These are phyloP conservation scores for Leishmania gerbilli DNA, from an alignment of 208 protist species.

Conservation along the genomic window DNA sequence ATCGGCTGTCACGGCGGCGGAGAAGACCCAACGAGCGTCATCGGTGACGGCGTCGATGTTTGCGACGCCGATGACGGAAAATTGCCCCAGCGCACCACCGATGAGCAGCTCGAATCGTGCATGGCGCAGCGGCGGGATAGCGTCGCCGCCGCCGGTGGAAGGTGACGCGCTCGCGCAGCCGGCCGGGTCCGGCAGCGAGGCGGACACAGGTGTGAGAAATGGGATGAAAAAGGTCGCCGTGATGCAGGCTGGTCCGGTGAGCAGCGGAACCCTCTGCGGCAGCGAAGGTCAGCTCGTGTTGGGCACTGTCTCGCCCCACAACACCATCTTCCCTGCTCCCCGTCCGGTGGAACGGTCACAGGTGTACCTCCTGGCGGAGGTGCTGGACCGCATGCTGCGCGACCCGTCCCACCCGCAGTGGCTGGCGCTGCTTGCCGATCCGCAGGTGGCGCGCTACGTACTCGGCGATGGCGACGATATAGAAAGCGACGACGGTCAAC, in stretches of 20 bases:
- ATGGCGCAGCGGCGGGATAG: background rate
- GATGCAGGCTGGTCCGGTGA: background rate
- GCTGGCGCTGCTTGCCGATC: slow-evolving; percentile 61
- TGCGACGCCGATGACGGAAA: background rate
- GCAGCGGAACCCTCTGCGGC: background rate
- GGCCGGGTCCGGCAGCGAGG: background rate
- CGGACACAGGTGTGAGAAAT: background rate
- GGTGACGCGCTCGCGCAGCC: background rate
- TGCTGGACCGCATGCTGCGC: slow-evolving; percentile 81
- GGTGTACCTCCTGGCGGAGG: slow-evolving; percentile 85
- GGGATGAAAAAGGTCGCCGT: background rate
- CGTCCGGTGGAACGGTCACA: slow-evolving; percentile 71
- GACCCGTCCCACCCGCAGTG: slow-evolving; percentile 40
- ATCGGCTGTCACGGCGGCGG: background rate
- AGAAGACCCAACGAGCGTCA: background rate
- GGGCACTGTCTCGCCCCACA: background rate
- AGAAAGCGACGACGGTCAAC: background rate
- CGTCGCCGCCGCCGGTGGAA: background rate
- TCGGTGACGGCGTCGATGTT: background rate
- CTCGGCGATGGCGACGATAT: slow-evolving; percentile 27
- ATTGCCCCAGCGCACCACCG: no score
- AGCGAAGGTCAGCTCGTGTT: background rate
- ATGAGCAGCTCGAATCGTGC: background rate
- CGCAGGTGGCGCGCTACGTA: slow-evolving; percentile 57
- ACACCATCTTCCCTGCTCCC: slow-evolving; percentile 61